Percentiles rank a stretch among this genome's conserved stretches.
Conservation (phyloP, 192 early-diverging fungal genomes). For the Podila horticola region DNA sequence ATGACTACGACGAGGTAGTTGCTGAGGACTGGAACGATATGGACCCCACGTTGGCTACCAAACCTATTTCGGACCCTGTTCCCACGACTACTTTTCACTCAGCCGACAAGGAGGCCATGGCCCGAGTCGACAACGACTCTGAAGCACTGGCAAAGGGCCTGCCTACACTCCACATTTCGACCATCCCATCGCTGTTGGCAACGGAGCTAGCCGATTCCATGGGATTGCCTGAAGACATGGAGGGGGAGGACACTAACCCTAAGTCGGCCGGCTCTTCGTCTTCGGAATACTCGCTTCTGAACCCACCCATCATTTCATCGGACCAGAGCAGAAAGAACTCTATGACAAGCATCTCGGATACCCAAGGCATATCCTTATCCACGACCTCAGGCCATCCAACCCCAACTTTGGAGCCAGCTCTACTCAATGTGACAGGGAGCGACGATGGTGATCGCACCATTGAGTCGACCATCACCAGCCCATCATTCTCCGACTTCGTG, state of each 20-base stretch:
- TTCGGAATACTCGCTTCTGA: conserved; percentile 37
- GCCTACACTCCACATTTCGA: neutral
- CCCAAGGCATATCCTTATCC: conserved; percentile 10
- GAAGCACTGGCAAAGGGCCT: neutral
- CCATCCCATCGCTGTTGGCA: neutral
- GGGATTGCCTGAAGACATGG: neutral
- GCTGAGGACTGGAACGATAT: conserved; percentile 52
- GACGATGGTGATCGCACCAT: neutral
- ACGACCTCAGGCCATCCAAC: neutral
- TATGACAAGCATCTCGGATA: conserved; percentile 10
- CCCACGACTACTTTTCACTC: neutral
- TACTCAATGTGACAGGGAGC: neutral
- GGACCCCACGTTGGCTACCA: neutral
- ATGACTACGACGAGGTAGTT: conserved; percentile 25
- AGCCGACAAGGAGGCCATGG: neutral
- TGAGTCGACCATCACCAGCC: conserved; percentile 10
- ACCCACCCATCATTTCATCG: conserved; percentile 12
- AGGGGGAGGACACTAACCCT: neutral
- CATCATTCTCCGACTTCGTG: conserved; percentile 40
- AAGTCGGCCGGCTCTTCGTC: conserved; percentile 10
- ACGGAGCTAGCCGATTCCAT: neutral
- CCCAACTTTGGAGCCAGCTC: neutral
- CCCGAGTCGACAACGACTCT: no score
- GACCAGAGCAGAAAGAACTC: conserved; percentile 48
- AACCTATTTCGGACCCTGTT: no score